Evolutionary conservation across 768 basidiomycete species (phyloP), one percentile per base, ranked within the genome.

Genomic region (Clavaria fumosa): DNA sequence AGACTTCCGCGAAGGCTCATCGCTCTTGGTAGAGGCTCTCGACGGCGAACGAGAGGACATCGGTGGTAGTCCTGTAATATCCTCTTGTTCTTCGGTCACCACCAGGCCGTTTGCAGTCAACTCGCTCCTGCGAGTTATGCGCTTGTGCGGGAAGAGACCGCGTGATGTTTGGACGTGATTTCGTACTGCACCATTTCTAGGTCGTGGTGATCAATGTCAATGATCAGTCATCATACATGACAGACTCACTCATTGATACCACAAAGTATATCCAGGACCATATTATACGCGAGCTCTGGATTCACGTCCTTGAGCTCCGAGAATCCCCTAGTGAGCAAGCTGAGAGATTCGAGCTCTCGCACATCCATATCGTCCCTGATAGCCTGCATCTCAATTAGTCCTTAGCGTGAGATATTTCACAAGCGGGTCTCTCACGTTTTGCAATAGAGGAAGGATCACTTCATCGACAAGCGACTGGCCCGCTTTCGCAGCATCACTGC

Each of bases 271-370:
- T 96, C 91, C 38, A 91, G 73, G 27, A 97, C 71, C 32, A 93
- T 62, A 43, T 75, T 78, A 53, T 95, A 93, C 1, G 86, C 82
- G 22, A 95, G 65, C 41, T 79, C 75, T 0, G 93, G 72, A 49
- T 91, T 90, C 15, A 73, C 70, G 12, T 78, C 75, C 41, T 77
- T 76, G 14, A 99, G 65, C 50, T 93, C 89, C 24, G 72, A 59
- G 55, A 97, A 96, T 1, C 93, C 95, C 43, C 86, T 69, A 31
- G 81, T 72, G 17, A 99, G 69, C 75, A 86, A 84, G 57, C 79
- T 82, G 27, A 96, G 57, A 9, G 88, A 79, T 53, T 93, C 88
- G 1, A 89, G 79, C 47, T 90, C 83, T 34, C 73, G 67, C 24
- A 86, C 85, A 45, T 82, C 83, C 76, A 86, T 86, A 50, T 86